Evolutionary conservation across 306 rosid genomes (phyloP), one percentile per base, ranked within the genome.

Genomic region (Crataegus laevigata): DNA sequence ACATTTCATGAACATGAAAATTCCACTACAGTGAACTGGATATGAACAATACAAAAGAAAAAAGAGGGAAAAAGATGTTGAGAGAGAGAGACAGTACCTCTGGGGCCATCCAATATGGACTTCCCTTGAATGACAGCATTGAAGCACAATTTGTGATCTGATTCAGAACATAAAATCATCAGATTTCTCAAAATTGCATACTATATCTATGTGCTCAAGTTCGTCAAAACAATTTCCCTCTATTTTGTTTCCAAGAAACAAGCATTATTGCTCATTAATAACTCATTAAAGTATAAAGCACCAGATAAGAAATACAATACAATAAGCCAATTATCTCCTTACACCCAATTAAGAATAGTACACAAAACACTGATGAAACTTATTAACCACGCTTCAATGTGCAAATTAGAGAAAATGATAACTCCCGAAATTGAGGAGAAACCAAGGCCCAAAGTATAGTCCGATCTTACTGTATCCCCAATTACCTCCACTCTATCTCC

Each of bases 21-120:
- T 51, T 15, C 50, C 70, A 82, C 59, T 9, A 29, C 25, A 34
- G 26, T 43, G 21, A 52, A 18, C 13, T 13, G 19, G 69, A 45
- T 22, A 40, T 51, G 64, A 10, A 6, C 54, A 71, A 3, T 42
- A 36, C 17, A 45, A 18, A 8, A 24, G 26, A 17, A 64, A 24
- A 47, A 58, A 24, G 45, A 12, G 52, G 50, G 11, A 57, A 22
- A 12, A 40, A n/a, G 59, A 68, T 72, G 25, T 51, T 68, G 68
- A 52, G 55, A 75, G 61, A 30, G 55, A 25, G 60, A 68, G 57
- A 7, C 7, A 32, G 68, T 82, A 94, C 98, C 98, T 94, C 99
- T n/a, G 99, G 99, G 24, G 99, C 99, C 99, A 96, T 96, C 98
- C 99, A 96, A 80, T 96, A 88, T 75, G 99, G 99, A 87, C 99